A percentile compares a stretch with the other conserved stretches of the same genome.
Conservation (phyloP, 495 filamentous ascomycete genomes). For the Hypoxylon rickii region DNA sequence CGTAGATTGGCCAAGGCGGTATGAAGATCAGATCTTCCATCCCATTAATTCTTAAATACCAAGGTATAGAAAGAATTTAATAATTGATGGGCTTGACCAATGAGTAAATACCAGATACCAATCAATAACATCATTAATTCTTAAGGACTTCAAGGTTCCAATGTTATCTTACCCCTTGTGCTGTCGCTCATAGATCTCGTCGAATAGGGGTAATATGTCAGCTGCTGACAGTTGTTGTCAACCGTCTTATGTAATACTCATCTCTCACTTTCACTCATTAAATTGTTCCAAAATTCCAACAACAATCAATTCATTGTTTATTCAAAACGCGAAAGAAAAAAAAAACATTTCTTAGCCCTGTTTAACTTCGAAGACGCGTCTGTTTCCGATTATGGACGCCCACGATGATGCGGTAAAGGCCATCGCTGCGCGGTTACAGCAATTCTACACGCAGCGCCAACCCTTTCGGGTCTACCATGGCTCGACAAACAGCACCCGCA, state of each 20-base stretch:
- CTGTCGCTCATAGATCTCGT: too few species aligned
- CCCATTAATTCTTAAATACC: too few species aligned
- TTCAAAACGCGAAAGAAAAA: neutral
- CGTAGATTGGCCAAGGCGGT: too few species aligned
- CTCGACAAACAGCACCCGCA: constrained; percentile 74
- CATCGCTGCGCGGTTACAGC: constrained; percentile 50
- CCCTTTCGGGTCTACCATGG: constrained; percentile 75
- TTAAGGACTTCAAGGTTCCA: too few species aligned
- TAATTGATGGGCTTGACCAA: too few species aligned
- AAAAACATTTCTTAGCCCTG: too few species aligned
- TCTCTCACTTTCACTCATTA: neutral
- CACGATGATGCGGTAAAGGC: constrained; percentile 49
- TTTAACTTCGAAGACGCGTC: constrained; percentile 6
- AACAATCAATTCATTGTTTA: neutral
- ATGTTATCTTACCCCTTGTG: too few species aligned
- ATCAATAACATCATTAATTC: too few species aligned
- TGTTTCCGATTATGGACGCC: constrained; percentile 38
- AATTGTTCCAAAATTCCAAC: neutral
- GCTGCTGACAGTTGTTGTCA: neutral
- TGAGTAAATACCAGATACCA: too few species aligned
- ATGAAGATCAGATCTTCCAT: too few species aligned
- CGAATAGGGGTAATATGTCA: neutral
- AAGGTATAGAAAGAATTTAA: too few species aligned
- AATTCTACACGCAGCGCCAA: constrained; percentile 57
- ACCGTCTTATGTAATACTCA: neutral